These are phyloP conservation scores for Ophiostoma himal-ulmi DNA, from an alignment of 2,329 filamentous ascomycete genomes.

Conservation along the genomic window DNA sequence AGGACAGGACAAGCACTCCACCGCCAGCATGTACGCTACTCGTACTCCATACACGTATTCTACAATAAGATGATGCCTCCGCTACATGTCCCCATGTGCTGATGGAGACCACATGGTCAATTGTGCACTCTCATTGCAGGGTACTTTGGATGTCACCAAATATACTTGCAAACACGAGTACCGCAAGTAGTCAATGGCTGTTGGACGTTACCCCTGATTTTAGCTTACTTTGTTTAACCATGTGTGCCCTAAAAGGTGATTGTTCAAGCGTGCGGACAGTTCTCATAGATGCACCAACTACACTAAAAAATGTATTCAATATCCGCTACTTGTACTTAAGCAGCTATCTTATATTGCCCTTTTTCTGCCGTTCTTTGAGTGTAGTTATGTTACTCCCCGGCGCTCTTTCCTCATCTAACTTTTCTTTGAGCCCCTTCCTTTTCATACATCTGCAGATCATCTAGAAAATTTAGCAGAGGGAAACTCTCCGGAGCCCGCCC, in stretches of 20 bases:
- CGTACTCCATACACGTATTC: neutral
- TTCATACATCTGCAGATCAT: neutral
- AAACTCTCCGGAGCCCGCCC: conserved; percentile 4
- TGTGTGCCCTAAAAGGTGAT: neutral
- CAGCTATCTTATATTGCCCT: neutral
- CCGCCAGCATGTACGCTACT: no score
- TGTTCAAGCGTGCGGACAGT: neutral
- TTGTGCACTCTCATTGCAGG: no score
- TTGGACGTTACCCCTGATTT: neutral
- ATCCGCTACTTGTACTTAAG: neutral
- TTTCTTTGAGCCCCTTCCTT: neutral
- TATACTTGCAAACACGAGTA: neutral
- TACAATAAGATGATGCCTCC: neutral
- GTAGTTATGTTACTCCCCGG: neutral
- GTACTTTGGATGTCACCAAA: neutral
- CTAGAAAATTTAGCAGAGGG: neutral
- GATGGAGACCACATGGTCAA: neutral
- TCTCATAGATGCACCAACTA: neutral
- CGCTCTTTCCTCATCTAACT: neutral
- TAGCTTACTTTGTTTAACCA: neutral
- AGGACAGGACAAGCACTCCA: no score
- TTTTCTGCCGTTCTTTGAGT: neutral
- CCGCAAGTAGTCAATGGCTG: neutral
- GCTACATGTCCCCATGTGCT: neutral
- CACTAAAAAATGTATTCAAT: neutral